These are phyloP conservation scores for Neoboletus brunneissimus DNA, from an alignment of 768 basidiomycete species.

Conservation along the genomic window DNA sequence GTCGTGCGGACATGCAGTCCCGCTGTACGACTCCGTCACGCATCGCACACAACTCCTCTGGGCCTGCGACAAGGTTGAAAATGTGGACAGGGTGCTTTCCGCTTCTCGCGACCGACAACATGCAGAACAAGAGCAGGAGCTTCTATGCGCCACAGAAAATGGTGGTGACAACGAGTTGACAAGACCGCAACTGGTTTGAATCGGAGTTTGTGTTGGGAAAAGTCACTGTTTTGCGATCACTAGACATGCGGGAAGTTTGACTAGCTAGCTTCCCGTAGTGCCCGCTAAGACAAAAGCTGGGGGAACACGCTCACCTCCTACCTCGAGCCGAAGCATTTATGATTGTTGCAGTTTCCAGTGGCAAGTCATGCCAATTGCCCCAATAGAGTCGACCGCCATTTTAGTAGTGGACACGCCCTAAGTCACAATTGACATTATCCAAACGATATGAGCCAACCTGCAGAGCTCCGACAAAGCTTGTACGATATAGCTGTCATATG, in stretches of 20 bases:
- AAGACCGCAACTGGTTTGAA: conserved; percentile 11
- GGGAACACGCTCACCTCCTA: neutral
- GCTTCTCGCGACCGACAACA: neutral
- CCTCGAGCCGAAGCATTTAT: neutral
- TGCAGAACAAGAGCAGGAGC: neutral
- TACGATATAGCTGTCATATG: neutral
- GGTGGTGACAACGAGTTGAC: neutral
- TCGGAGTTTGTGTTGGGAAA: conserved; percentile 21
- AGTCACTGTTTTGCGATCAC: conserved; percentile 7
- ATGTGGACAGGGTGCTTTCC: conserved; percentile 31
- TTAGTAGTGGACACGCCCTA: neutral
- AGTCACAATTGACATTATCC: neutral
- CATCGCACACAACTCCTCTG: conserved; percentile 53
- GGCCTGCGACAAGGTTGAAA: conserved; percentile 40
- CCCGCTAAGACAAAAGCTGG: neutral
- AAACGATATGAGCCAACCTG: neutral
- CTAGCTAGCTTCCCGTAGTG: neutral
- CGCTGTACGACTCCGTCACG: too few relatives aligned
- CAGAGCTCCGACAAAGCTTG: neutral
- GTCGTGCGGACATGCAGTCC: conserved; percentile 77
- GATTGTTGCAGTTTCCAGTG: neutral
- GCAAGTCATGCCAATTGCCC: neutral
- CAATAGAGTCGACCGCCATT: neutral
- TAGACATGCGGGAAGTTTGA: neutral
- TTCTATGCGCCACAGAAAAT: neutral